phyloP scores from a whole-genome alignment of 257 asterid genomes.

The Eucommia ulmoides region DNA sequence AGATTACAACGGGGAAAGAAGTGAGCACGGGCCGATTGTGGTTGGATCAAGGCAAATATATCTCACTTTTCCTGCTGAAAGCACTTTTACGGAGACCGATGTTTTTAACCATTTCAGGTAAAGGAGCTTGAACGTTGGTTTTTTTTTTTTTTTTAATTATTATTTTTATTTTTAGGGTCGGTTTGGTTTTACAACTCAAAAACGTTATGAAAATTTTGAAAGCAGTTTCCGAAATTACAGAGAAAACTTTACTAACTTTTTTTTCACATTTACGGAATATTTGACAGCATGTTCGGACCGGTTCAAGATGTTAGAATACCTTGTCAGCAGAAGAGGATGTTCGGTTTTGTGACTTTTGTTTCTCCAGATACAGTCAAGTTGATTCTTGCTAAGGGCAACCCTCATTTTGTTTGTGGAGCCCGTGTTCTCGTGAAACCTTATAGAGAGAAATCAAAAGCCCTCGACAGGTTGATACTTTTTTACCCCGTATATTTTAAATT shows the following conservation, averaged over 20 bases:
- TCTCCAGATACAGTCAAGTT: neutral
- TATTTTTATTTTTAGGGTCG: no score
- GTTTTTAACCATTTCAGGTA: neutral
- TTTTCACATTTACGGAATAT: no score
- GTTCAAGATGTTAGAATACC: slow-evolving; percentile 1
- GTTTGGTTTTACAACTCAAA: no score
- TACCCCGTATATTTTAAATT: neutral
- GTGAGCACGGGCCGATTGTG: neutral
- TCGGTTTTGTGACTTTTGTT: slow-evolving; percentile 1
- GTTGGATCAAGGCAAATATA: neutral
- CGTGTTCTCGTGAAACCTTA: slow-evolving; percentile 3
- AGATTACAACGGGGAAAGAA: neutral
- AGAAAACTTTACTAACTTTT: neutral
- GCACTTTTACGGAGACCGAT: neutral
- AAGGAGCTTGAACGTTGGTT: neutral
- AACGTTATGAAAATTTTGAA: no score
- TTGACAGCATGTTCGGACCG: slow-evolving; percentile 2
- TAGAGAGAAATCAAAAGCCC: neutral
- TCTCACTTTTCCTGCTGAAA: slow-evolving; percentile 1
- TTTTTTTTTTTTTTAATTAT: no score
- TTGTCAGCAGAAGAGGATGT: slow-evolving; percentile 2
- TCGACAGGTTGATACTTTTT: neutral
- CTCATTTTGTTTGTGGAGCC: neutral
- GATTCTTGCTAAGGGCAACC: neutral
- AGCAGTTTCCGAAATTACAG: no score